Evolutionary conservation across 176 grass and related monocot species (phyloP).

Genomic region (Oryza glumipatula): DNA sequence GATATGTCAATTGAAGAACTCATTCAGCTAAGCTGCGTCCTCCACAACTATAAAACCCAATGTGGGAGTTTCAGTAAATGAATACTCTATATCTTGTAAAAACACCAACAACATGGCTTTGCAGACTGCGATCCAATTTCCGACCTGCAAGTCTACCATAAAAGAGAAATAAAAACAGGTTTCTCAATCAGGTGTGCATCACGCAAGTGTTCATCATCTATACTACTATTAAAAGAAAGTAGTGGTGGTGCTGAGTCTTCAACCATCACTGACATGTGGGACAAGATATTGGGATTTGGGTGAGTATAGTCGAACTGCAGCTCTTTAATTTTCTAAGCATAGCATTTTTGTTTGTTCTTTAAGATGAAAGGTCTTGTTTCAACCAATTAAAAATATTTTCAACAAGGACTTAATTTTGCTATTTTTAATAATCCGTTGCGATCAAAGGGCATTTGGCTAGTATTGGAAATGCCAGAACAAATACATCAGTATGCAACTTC

Average conservation of each 20-base stretch:
- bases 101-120: not conserved
- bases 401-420: not conserved
- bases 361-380: too few species aligned
- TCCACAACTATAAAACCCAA: constrained; percentile 1
- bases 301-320: too few species aligned
- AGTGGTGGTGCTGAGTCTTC: too few species aligned
- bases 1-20: not conserved
- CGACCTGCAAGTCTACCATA: not conserved
- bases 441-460: too few species aligned
- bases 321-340: too few species aligned
- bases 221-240: too few species aligned
- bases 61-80: not conserved
- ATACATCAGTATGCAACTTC: not conserved
- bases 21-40: not conserved
- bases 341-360: too few species aligned
- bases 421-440: not conserved
- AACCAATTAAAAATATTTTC: too few species aligned
- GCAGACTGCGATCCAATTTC: not conserved
- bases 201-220: not conserved
- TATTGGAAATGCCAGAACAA: constrained; percentile 21
- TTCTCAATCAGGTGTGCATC: not conserved
- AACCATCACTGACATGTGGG: too few species aligned
- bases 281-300: too few species aligned
- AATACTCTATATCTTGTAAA: not conserved
- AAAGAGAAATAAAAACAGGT: not conserved